phyloP scores from a whole-genome alignment of 768 basidiomycete genomes.

The Gyrodon lividus region DNA sequence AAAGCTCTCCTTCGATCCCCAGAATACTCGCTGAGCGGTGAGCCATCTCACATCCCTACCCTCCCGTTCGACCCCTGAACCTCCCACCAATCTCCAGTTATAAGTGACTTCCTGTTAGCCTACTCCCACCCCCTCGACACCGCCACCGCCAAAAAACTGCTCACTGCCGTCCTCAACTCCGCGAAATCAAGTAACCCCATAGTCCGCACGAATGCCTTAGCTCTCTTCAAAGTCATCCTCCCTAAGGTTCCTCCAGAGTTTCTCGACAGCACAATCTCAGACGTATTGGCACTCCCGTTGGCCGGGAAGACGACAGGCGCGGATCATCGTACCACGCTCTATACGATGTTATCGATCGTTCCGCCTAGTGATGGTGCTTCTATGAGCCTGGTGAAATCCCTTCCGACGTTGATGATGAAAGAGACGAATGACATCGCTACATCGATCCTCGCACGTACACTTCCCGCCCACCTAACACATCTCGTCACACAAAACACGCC shows the following conservation, averaged over 20 bases:
- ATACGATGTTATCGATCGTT: conserved; percentile 68
- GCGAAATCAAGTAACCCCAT: conserved; percentile 71
- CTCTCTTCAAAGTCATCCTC: conserved; percentile 54
- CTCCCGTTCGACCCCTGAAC: not conserved
- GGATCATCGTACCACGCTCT: conserved; percentile 81
- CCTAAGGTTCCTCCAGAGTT: conserved; percentile 37
- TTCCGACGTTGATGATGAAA: conserved; percentile 55
- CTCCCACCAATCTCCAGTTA: conserved; percentile 37
- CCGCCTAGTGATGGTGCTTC: conserved; percentile 51
- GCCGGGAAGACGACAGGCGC: conserved; percentile 83
- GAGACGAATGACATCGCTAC: conserved; percentile 76
- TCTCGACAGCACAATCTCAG: conserved; percentile 49
- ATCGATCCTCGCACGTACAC: conserved; percentile 48
- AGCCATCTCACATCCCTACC: conserved; percentile 15
- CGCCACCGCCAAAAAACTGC: conserved; percentile 50
- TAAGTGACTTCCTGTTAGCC: conserved; percentile 55
- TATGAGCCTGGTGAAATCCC: conserved; percentile 37
- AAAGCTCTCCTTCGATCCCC: conserved; percentile 81
- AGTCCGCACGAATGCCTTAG: conserved; percentile 55
- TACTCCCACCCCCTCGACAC: conserved; percentile 50
- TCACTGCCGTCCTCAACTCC: conserved; percentile 60
- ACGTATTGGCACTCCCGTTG: conserved; percentile 73
- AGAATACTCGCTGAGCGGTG: conserved; percentile 69
- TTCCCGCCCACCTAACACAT: conserved; percentile 59
- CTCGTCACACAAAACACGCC: conserved; percentile 44